Evolutionary conservation across 208 protist genomes (phyloP).

Genomic region (Acanthamoeba sp.): DNA sequence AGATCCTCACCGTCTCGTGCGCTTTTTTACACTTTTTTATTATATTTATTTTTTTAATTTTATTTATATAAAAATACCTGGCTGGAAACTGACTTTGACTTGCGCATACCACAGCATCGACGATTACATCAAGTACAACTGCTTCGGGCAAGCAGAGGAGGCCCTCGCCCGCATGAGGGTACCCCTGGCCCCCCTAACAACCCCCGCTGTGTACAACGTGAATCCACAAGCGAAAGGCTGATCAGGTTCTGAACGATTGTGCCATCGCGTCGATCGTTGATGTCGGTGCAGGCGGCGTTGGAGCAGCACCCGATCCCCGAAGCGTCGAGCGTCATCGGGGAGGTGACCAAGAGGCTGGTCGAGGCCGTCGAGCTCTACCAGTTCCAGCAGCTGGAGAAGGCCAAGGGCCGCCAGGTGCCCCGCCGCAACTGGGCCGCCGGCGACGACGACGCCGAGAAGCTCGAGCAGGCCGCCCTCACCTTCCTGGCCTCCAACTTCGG

Average conservation of each 20-base stretch:
- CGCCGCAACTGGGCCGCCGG: neutral
- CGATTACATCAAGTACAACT: neutral
- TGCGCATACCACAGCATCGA: neutral
- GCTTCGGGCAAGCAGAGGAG: neutral
- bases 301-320: neutral
- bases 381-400: neutral
- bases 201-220: too few species aligned
- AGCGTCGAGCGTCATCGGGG: neutral
- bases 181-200: neutral
- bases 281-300: neutral
- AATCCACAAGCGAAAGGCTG: too few species aligned
- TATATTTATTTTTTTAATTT: too few species aligned
- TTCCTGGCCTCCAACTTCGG: neutral
- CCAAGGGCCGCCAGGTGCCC: neutral
- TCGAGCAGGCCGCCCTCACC: neutral
- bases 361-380: neutral
- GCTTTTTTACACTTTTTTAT: neutral
- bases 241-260: too few species aligned
- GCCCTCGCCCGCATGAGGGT: neutral
- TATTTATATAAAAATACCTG: too few species aligned
- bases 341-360: neutral
- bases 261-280: too few species aligned
- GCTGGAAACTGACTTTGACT: too few species aligned
- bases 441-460: constrained; percentile 11
- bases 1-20: neutral